Evolutionary conservation across 139 green algal genomes (phyloP).

Genomic region (Microglena sp.): DNA sequence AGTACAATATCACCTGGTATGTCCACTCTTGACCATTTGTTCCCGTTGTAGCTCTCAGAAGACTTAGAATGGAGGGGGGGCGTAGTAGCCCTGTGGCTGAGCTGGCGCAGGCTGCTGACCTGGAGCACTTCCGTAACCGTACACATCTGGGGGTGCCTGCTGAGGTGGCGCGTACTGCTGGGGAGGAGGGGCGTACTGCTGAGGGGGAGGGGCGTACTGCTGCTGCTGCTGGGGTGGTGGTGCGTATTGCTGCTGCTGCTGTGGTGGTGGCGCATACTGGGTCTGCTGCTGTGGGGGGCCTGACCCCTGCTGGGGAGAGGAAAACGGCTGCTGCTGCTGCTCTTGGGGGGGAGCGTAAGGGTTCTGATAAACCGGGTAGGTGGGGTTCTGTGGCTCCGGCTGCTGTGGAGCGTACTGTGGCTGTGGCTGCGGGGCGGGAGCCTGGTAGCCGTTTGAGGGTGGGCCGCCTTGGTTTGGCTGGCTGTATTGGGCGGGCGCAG

Average conservation of each 20-base stretch:
- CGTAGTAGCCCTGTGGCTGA: no score
- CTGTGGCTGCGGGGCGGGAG: background rate
- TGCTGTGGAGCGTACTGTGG: background rate
- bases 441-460: no score
- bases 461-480: background rate
- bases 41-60: no score
- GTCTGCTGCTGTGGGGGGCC: background rate
- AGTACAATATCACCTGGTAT: no score
- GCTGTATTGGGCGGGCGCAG: background rate
- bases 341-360: background rate
- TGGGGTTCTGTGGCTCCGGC: background rate
- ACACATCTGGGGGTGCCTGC: no score
- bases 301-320: background rate
- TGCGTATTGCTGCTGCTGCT: background rate
- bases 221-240: background rate
- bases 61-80: no score
- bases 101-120: no score
- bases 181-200: background rate
- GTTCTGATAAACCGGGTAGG: background rate
- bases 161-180: no score
- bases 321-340: slow-evolving; percentile 3
- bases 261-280: background rate
- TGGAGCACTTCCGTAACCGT: no score
- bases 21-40: no score
- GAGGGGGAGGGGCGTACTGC: background rate